These are phyloP conservation scores for Hyphopichia khmerensis DNA, from an alignment of 1,139 yeast genomes.

Conservation along the genomic window DNA sequence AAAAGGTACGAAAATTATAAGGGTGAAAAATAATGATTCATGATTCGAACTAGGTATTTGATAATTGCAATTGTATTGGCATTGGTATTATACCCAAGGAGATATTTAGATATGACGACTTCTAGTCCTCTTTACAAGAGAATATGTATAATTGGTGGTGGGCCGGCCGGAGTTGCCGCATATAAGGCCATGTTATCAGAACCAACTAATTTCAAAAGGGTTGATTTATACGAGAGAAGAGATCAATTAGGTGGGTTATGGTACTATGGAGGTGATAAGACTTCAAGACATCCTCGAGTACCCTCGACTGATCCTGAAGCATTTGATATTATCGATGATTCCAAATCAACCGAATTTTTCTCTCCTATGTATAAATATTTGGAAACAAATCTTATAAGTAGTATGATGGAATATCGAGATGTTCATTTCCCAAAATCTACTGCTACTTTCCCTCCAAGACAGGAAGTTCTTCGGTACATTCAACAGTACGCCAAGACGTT, in stretches of 20 bases:
- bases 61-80: neutral
- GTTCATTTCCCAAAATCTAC: conserved; percentile 31
- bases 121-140: conserved; percentile 10
- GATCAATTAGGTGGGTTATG: conserved; percentile 49
- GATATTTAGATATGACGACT: neutral
- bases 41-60: neutral
- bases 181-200: conserved; percentile 48
- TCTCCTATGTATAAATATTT: conserved; percentile 49
- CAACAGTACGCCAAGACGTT: conserved; percentile 31
- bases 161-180: conserved; percentile 50
- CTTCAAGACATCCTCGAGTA: conserved; percentile 19
- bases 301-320: conserved; percentile 21
- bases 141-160: conserved; percentile 52
- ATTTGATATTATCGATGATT: conserved; percentile 4
- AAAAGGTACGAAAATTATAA: neutral
- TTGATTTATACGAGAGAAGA: conserved; percentile 46
- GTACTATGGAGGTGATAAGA: conserved; percentile 35
- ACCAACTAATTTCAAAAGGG: conserved; percentile 24
- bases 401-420: conserved; percentile 43
- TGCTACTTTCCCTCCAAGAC: conserved; percentile 35
- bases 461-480: conserved; percentile 38
- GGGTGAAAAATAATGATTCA: too few relatives aligned
- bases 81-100: neutral
- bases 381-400: conserved; percentile 46
- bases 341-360: conserved; percentile 11